Conservation (phyloP, 1,284 basidiomycete species). For the Trichosporon sp. region DNA sequence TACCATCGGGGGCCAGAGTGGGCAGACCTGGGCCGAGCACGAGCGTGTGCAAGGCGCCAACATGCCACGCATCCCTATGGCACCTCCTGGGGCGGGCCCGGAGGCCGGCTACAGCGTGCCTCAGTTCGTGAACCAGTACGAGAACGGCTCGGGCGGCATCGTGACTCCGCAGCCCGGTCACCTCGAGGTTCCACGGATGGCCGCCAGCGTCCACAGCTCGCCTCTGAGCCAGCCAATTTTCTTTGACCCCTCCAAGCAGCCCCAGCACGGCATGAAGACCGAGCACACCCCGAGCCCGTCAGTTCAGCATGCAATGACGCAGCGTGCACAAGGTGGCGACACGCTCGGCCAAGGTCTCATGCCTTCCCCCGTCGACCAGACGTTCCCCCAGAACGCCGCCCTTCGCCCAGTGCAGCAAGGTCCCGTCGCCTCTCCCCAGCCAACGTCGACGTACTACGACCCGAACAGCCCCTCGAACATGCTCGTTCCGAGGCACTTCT, state of each 20-base stretch:
- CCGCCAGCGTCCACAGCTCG: background rate
- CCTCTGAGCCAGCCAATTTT: background rate
- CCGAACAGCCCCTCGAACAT: background rate
- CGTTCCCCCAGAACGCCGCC: background rate
- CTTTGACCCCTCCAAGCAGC: background rate
- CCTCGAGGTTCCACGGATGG: conserved; percentile 9
- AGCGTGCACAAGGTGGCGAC: background rate
- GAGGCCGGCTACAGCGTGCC: background rate
- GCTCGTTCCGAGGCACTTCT: conserved; percentile 13
- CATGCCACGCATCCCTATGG: conserved; percentile 7
- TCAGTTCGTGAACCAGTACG: conserved; percentile 12
- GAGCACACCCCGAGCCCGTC: conserved; percentile 11
- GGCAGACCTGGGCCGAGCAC: conserved; percentile 7
- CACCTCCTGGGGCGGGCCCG: background rate
- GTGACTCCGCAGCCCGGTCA: background rate
- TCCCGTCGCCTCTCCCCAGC: background rate
- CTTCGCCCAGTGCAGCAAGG: conserved; percentile 4
- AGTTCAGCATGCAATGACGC: background rate
- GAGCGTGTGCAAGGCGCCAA: background rate
- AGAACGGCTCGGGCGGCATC: conserved; percentile 1
- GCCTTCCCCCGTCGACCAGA: conserved; percentile 11
- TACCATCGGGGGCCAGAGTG: background rate
- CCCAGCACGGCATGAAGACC: background rate
- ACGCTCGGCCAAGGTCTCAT: background rate
- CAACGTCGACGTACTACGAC: background rate